Percentiles rank a stretch among this genome's conserved stretches.
Evolutionary conservation across 805 yeast genomes (phyloP).

Genomic region (Starmerella bombi): DNA sequence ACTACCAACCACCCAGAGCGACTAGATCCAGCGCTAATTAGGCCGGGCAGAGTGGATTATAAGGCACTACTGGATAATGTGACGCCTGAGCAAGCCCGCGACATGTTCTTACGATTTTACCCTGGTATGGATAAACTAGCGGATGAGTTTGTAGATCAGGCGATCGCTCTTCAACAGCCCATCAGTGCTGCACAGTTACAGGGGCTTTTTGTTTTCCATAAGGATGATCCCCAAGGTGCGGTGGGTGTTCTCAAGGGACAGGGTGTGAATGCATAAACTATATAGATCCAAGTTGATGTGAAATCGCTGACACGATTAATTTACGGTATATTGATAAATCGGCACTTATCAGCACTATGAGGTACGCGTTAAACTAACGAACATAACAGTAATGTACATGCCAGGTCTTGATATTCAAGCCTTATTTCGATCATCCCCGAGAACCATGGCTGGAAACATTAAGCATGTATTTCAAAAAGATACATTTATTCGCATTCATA

Average conservation of each 20-base stretch:
- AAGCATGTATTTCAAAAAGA: too few species aligned
- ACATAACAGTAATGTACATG: too few species aligned
- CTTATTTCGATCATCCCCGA: too few species aligned
- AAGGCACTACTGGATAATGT: slow-evolving; percentile 79
- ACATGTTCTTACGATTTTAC: slow-evolving; percentile 83
- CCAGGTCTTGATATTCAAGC: too few species aligned
- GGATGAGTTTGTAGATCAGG: slow-evolving; percentile 37
- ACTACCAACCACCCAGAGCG: slow-evolving; percentile 95
- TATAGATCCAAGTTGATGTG: too few species aligned
- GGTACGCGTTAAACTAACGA: too few species aligned
- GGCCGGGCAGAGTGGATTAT: slow-evolving; percentile 91
- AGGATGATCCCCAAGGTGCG: slow-evolving; percentile 67
- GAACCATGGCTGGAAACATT: too few species aligned
- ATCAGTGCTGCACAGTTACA: slow-evolving; percentile 91
- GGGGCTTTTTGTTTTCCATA: slow-evolving; percentile 87
- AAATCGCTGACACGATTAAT: not conserved
- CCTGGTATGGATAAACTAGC: slow-evolving; percentile 42
- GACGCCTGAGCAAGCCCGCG: slow-evolving; percentile 58
- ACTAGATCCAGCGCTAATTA: slow-evolving; percentile 78
- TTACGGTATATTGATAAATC: not conserved
- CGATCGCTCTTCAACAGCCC: slow-evolving; percentile 36
- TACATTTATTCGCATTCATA: too few species aligned
- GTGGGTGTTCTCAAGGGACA: slow-evolving; percentile 44
- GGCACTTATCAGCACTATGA: too few species aligned
- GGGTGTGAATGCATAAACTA: too few species aligned